Evolutionary conservation across 1,284 basidiomycete genomes (phyloP).

Genomic region (Cryptococcus depauperatus): DNA sequence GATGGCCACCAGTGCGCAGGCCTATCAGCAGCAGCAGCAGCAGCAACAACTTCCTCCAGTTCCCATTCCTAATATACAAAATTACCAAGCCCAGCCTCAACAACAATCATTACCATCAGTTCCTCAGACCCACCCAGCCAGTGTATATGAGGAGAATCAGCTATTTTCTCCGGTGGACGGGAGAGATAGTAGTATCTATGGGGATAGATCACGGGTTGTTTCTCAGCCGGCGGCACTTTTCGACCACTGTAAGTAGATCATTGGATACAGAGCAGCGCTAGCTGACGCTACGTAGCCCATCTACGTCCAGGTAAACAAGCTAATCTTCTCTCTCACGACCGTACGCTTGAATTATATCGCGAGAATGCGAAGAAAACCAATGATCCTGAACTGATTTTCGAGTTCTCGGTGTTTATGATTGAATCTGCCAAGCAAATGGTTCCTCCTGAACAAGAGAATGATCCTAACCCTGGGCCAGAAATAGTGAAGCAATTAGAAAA

Average conservation of each 20-base stretch:
- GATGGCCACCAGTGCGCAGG: background rate
- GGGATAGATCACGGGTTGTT: constrained; percentile 20
- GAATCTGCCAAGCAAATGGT: constrained; percentile 79
- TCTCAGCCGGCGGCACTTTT: constrained; percentile 35
- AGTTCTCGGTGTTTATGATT: constrained; percentile 97
- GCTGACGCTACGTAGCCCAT: constrained; percentile 52
- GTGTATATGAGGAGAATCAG: constrained; percentile 6
- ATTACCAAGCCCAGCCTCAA: constrained; percentile 1
- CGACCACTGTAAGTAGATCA: constrained; percentile 41
- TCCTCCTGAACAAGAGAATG: constrained; percentile 14
- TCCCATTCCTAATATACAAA: too few relatives aligned
- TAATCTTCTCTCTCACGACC: constrained; percentile 83
- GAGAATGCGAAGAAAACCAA: constrained; percentile 98
- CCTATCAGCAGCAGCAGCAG: background rate
- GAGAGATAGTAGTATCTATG: constrained; percentile 15
- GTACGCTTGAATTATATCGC: constrained; percentile 92
- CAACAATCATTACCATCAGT: background rate
- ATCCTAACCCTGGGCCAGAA: constrained; percentile 17
- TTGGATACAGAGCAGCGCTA: background rate
- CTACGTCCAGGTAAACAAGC: constrained; percentile 87
- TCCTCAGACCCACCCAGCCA: background rate
- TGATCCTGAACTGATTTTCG: constrained; percentile 94
- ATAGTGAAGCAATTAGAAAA: constrained; percentile 77
- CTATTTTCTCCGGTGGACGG: constrained; percentile 1
- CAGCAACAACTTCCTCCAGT: too few relatives aligned